phyloP scores from a whole-genome alignment of 208 protist genomes.

The Blechomonas ayalai region DNA sequence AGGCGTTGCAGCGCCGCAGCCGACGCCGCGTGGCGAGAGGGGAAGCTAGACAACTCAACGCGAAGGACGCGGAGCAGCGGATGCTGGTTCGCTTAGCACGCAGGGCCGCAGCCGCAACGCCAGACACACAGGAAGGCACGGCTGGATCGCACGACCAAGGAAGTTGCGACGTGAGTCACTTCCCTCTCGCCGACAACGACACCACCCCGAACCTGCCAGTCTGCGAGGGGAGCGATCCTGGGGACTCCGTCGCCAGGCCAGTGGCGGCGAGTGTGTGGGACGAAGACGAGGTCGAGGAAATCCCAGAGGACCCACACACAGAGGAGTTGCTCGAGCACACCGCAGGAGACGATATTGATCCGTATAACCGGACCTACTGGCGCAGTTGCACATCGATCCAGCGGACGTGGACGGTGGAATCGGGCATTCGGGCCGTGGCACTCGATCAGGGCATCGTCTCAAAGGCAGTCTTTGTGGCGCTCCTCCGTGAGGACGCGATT shows the following conservation, averaged over 20 bases:
- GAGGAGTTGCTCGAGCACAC: slow-evolving; percentile 1
- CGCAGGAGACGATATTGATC: slow-evolving; percentile 6
- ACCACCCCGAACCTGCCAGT: too few species aligned
- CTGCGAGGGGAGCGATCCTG: too few species aligned
- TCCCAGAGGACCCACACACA: neutral
- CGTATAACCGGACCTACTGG: slow-evolving; percentile 25
- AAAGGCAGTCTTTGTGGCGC: slow-evolving; percentile 45
- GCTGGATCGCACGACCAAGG: too few species aligned
- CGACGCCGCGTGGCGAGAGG: neutral
- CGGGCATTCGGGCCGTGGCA: slow-evolving; percentile 40
- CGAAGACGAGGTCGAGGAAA: slow-evolving; percentile 3
- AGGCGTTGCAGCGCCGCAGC: slow-evolving; percentile 4
- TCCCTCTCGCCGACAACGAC: neutral
- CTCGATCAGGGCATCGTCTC: neutral
- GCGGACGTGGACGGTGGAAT: slow-evolving; percentile 39
- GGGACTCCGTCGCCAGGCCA: neutral
- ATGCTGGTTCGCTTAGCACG: neutral
- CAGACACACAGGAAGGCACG: too few species aligned
- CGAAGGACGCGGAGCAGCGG: slow-evolving; percentile 1
- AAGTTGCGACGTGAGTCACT: too few species aligned
- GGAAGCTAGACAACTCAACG: neutral
- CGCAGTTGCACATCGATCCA: slow-evolving; percentile 4
- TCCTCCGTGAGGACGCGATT: slow-evolving; percentile 35
- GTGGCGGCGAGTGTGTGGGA: neutral
- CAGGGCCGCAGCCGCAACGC: neutral